Percentiles rank a stretch among this genome's conserved stretches.
Evolutionary conservation across 208 protist species (phyloP).

Genomic region (Trypanosoma theileri): DNA sequence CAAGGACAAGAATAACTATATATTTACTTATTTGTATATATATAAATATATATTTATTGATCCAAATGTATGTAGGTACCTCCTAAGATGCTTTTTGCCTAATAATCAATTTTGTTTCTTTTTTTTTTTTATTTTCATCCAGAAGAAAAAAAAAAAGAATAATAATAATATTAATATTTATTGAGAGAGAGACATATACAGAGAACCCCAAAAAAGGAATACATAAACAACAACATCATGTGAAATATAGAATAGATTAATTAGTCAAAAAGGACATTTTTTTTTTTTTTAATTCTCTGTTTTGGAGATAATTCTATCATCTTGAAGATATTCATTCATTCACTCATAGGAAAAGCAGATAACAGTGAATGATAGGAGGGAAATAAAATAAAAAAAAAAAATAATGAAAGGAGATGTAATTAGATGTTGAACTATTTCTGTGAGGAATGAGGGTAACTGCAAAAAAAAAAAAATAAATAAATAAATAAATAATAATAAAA

Average conservation of each 20-base stretch:
- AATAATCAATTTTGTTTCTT: background rate
- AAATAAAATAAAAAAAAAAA: conserved; percentile 12
- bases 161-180: background rate
- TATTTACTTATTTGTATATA: too few relatives aligned
- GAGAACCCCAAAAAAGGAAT: too few relatives aligned
- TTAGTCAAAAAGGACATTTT: too few relatives aligned
- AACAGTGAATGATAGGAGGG: background rate
- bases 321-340: background rate
- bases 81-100: background rate
- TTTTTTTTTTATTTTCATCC: background rate
- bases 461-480: conserved; percentile 17
- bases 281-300: too few relatives aligned
- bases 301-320: too few relatives aligned
- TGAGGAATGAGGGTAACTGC: background rate
- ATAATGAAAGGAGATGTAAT: background rate
- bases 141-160: background rate
- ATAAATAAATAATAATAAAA: conserved; percentile 2
- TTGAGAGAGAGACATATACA: background rate
- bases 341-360: background rate
- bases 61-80: background rate
- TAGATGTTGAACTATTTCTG: background rate
- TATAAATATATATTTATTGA: too few relatives aligned
- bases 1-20: too few relatives aligned
- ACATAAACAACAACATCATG: too few relatives aligned
- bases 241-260: too few relatives aligned